These are phyloP conservation scores for Pseudozyma hubeiensis DNA, from an alignment of 1,284 basidiomycete species.

Conservation along the genomic window DNA sequence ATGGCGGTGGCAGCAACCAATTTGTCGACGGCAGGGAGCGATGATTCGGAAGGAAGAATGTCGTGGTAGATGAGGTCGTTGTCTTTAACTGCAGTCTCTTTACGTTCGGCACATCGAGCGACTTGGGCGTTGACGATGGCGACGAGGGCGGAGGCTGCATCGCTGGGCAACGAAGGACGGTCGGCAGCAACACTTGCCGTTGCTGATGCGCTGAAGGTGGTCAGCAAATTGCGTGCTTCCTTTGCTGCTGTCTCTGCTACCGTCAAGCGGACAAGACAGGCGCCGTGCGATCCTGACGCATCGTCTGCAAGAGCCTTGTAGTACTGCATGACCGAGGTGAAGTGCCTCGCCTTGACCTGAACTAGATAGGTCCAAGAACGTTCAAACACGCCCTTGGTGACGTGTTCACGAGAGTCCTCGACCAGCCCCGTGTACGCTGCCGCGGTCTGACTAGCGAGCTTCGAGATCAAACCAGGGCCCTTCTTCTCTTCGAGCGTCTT, in stretches of 20 bases:
- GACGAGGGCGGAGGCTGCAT: slow-evolving; percentile 80
- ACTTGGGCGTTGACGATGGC: slow-evolving; percentile 87
- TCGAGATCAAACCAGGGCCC: slow-evolving; percentile 78
- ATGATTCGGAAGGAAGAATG: slow-evolving; percentile 83
- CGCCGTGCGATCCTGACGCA: slow-evolving; percentile 83
- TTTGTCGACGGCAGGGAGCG: slow-evolving; percentile 84
- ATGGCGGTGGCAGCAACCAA: slow-evolving; percentile 81
- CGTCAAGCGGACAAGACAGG: slow-evolving; percentile 83
- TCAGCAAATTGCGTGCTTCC: slow-evolving; percentile 80
- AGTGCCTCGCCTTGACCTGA: slow-evolving; percentile 90
- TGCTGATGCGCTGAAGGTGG: slow-evolving; percentile 80
- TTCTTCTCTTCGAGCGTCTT: slow-evolving; percentile 76
- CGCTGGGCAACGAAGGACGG: slow-evolving; percentile 82
- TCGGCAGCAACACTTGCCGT: slow-evolving; percentile 71
- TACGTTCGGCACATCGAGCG: slow-evolving; percentile 80
- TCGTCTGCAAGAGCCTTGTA: slow-evolving; percentile 84
- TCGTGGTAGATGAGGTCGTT: slow-evolving; percentile 99
- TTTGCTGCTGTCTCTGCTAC: slow-evolving; percentile 85
- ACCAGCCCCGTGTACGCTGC: slow-evolving; percentile 81
- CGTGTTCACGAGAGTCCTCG: slow-evolving; percentile 94
- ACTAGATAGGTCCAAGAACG: slow-evolving; percentile 90
- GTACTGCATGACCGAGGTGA: slow-evolving; percentile 86
- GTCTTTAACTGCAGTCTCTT: slow-evolving; percentile 82
- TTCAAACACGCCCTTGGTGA: slow-evolving; percentile 93
- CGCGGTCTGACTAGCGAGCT: slow-evolving; percentile 86